Base-by-base conservation (phyloP, 768 basidiomycete genomes). In the Rhodosporidiobolus sp. region DNA sequence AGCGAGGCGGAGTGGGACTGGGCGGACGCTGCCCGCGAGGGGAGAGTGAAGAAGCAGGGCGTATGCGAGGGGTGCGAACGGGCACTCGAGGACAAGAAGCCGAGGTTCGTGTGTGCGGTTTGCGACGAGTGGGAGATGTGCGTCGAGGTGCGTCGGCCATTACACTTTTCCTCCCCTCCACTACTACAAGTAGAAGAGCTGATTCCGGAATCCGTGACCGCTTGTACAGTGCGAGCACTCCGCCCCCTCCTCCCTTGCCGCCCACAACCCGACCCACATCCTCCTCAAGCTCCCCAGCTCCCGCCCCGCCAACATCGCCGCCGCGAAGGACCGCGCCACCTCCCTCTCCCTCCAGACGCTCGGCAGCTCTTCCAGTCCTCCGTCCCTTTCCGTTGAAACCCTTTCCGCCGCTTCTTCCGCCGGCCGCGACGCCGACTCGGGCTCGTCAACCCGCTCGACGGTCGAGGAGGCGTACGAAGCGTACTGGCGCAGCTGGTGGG, bases 231-330 rank as follows among this genome's bases (percentile, higher is more conserved):
- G 63, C 53, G 63, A 65, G 24, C n/a, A 0, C 43, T n/a, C 28
- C 22, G 28, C 3, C 2, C 53, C n/a, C 1, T 9, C n/a, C 19
- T 34, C 48, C 6, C 52, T 11, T n/a, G 52, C 17, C 17, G 0
- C 19, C 10, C 63, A 65, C 54, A 54, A 65, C 53, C 2, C 43
- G 4, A 19, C 35, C 9, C 63, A 65, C 54, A 54, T 65, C 45
- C 52, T 65, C 26, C 63, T 65, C 54, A 65, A 65, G 28, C 45
- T 65, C 1, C 63, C 52, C 19, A 5, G 45, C 28, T 20, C 52
- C 0, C 12, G 14, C 30, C 10, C 19, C 19, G 6, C n/a, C 19
- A 38, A 10, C 11, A 19, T 46, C 30, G 34, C 35, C 35, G 20
- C 34, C 38, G 43, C 63, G 11, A 24, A 26, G 22, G 2, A 10